Conservation (phyloP, 2,329 filamentous ascomycete genomes). For the Xylariaceae sp. region DNA sequence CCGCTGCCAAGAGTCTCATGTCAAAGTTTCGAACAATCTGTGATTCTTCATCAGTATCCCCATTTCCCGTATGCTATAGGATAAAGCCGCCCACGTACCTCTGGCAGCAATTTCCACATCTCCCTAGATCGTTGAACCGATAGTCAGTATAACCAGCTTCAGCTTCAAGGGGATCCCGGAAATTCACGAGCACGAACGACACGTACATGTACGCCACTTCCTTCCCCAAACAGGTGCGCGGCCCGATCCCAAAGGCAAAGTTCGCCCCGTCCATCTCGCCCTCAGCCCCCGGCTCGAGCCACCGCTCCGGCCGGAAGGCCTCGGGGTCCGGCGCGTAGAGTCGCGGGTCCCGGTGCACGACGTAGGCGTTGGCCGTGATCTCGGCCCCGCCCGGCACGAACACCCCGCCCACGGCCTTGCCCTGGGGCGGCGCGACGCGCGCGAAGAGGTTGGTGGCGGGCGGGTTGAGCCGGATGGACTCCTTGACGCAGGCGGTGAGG, state of each 20-base stretch:
- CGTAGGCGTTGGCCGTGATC: slow-evolving; percentile 27
- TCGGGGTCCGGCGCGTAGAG: slow-evolving; percentile 29
- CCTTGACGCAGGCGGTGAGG: slow-evolving; percentile 14
- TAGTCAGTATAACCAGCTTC: too few species aligned
- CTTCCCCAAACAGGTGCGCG: slow-evolving; percentile 1
- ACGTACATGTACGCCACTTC: slow-evolving; percentile 2
- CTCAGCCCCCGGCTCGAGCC: slow-evolving; percentile 15
- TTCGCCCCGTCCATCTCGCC: not conserved
- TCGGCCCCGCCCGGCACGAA: slow-evolving; percentile 19
- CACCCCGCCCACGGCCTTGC: slow-evolving; percentile 5
- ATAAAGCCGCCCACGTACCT: not conserved
- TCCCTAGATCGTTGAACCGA: not conserved
- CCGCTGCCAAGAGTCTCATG: not conserved
- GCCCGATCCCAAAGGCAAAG: slow-evolving; percentile 3
- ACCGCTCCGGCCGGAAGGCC: slow-evolving; percentile 28
- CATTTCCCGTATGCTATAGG: not conserved
- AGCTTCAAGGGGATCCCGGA: too few species aligned
- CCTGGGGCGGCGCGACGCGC: slow-evolving; percentile 7
- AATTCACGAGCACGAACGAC: too few species aligned
- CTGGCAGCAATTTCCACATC: slow-evolving; percentile 1
- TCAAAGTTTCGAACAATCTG: slow-evolving; percentile 2
- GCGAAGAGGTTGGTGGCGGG: slow-evolving; percentile 9
- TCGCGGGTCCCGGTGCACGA: slow-evolving; percentile 23
- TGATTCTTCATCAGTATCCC: not conserved
- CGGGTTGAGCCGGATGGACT: slow-evolving; percentile 11